These are phyloP conservation scores for Bolboschoenoplectus hybrid DNA, from an alignment of 202 grass and related monocot genomes.

Conservation along the genomic window DNA sequence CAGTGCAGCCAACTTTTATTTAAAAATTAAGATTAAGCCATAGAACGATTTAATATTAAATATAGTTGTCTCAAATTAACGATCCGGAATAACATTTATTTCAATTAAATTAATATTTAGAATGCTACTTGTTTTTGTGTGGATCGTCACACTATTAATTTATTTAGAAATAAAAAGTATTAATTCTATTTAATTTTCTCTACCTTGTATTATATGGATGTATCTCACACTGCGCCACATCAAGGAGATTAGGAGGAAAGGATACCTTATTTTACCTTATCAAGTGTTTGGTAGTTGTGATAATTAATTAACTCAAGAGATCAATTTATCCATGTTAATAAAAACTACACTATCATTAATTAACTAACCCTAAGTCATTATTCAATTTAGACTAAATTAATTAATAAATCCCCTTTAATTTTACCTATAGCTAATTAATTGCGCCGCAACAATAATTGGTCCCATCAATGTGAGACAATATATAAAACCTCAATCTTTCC, in stretches of 20 bases:
- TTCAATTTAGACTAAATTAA: background rate
- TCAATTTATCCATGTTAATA: background rate
- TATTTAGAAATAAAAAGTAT: background rate
- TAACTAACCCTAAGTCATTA: background rate
- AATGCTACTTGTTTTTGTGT: background rate
- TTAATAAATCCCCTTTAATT: background rate
- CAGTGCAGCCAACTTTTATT: background rate
- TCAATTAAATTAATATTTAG: too few species aligned
- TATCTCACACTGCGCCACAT: slow-evolving; percentile 2
- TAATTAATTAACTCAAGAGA: background rate
- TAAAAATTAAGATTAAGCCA: background rate
- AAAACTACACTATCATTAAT: background rate
- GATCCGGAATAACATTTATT: too few species aligned
- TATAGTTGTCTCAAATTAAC: background rate
- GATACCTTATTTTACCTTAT: slow-evolving; percentile 20
- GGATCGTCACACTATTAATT: background rate
- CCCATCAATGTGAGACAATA: background rate
- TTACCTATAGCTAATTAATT: background rate
- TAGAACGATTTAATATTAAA: background rate
- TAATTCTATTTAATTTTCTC: background rate
- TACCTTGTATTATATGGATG: background rate
- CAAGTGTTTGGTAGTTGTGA: slow-evolving; percentile 7
- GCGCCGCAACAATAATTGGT: slow-evolving; percentile 24
- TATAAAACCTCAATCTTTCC: background rate
- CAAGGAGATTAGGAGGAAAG: background rate